A percentile compares a stretch with the other conserved stretches of the same genome.
Evolutionary conservation across 1,284 basidiomycete species (phyloP).

Genomic region (Trichosporon ovoides): DNA sequence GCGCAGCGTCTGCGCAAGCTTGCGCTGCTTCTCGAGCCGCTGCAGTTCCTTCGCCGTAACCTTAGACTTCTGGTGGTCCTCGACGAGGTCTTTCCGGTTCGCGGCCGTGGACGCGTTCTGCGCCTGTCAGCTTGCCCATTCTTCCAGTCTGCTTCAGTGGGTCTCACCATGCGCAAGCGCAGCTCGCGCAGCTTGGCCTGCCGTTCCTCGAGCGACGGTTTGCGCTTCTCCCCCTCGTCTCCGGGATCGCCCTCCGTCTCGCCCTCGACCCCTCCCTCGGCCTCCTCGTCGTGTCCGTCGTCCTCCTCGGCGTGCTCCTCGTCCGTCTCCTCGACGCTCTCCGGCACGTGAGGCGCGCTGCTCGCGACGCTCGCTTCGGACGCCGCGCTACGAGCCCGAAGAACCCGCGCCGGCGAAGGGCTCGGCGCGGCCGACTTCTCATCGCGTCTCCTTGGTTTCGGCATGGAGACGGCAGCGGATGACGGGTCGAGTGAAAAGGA

Average conservation of each 20-base stretch:
- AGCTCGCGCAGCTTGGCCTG: slow-evolving; percentile 70
- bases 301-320: slow-evolving; percentile 12
- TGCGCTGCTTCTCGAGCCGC: slow-evolving; percentile 76
- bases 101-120: slow-evolving; percentile 70
- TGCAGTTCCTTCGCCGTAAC: slow-evolving; percentile 68
- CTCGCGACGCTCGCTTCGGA: slow-evolving; percentile 9
- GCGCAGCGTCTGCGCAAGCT: slow-evolving; percentile 79
- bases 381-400: slow-evolving; percentile 7
- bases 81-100: slow-evolving; percentile 75
- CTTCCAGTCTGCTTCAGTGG: no score
- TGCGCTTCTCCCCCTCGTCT: slow-evolving; percentile 18
- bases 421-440: slow-evolving; percentile 36
- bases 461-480: not conserved
- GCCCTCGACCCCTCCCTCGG: slow-evolving; percentile 13
- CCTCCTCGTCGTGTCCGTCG: slow-evolving; percentile 8
- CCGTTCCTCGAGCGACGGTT: slow-evolving; percentile 59
- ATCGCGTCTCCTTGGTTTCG: slow-evolving; percentile 13
- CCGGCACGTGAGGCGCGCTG: slow-evolving; percentile 4
- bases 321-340: slow-evolving; percentile 12
- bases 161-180: slow-evolving; percentile 67
- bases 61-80: slow-evolving; percentile 71
- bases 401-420: slow-evolving; percentile 24
- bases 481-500: not conserved
- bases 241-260: slow-evolving; percentile 9
- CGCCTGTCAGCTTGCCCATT: not conserved